Conservation (phyloP, 2,329 filamentous ascomycete species). For the Didymella arachidicola region DNA sequence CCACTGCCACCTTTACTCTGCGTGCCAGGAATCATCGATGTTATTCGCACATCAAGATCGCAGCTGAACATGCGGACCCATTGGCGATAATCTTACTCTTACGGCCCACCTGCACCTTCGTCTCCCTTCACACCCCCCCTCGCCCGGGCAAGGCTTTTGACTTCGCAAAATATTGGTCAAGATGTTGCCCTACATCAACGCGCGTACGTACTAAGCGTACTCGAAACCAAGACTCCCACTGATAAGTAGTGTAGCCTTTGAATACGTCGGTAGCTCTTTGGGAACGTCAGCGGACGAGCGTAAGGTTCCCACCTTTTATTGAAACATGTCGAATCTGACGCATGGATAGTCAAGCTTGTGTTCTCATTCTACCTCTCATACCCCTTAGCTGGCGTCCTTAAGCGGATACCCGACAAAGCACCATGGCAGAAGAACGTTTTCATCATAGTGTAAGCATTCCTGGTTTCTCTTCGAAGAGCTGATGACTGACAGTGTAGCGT, state of each 20-base stretch:
- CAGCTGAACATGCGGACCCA: conserved; percentile 25
- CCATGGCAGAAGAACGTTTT: conserved; percentile 89
- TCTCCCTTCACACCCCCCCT: background rate
- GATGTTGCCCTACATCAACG: conserved; percentile 72
- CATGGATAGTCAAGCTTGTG: conserved; percentile 83
- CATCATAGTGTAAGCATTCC: conserved; percentile 72
- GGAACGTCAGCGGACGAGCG: conserved; percentile 72
- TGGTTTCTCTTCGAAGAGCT: background rate
- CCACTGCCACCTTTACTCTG: conserved; percentile 14
- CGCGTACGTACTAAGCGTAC: conserved; percentile 57
- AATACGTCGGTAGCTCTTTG: conserved; percentile 63
- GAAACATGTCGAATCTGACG: conserved; percentile 23
- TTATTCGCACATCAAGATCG: conserved; percentile 14
- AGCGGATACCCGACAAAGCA: conserved; percentile 84
- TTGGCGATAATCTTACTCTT: conserved; percentile 22
- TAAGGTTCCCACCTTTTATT: conserved; percentile 47
- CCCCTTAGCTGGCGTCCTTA: conserved; percentile 85
- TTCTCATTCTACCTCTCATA: conserved; percentile 91
- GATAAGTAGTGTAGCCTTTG: conserved; percentile 61
- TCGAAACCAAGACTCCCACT: conserved; percentile 11
- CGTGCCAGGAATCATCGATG: conserved; percentile 16
- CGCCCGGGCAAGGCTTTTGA: background rate
- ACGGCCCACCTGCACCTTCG: background rate
- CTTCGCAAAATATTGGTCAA: conserved; percentile 13
- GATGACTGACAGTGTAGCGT: conserved; percentile 59